Conservation (phyloP, 352 stramenopile species). For the Thraustotheca clavata region DNA sequence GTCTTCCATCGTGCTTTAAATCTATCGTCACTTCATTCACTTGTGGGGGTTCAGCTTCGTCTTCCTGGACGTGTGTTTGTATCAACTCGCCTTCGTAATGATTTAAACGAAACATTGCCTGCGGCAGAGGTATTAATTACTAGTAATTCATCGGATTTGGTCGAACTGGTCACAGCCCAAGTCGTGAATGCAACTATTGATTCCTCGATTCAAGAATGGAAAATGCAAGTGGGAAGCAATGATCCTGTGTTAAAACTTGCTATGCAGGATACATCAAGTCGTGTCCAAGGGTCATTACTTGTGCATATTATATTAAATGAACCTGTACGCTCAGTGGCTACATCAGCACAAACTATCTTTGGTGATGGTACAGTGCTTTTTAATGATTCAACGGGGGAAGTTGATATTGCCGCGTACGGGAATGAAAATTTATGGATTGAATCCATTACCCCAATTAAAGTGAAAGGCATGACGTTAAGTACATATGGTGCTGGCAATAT, state of each 20-base stretch:
- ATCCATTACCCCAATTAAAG: not conserved
- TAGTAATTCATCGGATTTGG: not conserved
- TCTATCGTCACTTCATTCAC: not conserved
- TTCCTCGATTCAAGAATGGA: not conserved
- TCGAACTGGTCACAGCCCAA: not conserved
- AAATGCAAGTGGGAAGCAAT: not conserved
- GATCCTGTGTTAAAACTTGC: not conserved
- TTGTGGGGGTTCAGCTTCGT: constrained; percentile 7
- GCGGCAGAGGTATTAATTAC: constrained; percentile 4
- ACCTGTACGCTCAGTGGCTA: not conserved
- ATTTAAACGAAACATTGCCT: not conserved
- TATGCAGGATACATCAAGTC: not conserved
- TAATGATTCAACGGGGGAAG: not conserved
- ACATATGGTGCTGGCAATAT: not conserved
- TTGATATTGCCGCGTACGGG: constrained; percentile 4
- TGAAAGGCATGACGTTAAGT: not conserved
- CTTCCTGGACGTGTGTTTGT: constrained; percentile 16
- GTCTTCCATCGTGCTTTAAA: constrained; percentile 11
- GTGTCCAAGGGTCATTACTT: not conserved
- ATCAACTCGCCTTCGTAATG: not conserved
- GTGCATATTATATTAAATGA: constrained; percentile 3
- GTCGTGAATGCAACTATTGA: not conserved
- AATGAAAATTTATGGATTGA: constrained; percentile 18
- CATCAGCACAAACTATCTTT: constrained; percentile 9
- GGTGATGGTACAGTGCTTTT: not conserved